Evolutionary conservation across 2,329 filamentous ascomycete genomes (phyloP).

Genomic region (Fusarium redolens): DNA sequence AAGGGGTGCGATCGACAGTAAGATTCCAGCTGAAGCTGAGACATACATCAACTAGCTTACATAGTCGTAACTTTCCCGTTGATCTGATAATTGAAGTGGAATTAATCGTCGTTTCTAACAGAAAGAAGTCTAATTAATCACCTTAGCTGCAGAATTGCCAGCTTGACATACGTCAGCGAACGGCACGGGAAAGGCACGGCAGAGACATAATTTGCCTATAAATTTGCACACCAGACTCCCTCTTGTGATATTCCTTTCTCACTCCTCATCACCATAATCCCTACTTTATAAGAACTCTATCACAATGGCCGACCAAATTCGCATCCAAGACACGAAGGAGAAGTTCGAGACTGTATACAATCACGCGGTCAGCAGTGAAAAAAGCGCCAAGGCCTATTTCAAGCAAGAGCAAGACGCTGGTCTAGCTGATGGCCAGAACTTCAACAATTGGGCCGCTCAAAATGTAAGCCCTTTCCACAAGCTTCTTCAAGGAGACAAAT

Average conservation of each 20-base stretch:
- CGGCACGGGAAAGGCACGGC: no score
- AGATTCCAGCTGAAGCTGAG: neutral
- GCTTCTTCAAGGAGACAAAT: accelerated
- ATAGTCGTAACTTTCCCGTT: neutral
- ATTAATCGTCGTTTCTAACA: neutral
- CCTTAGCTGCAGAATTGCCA: neutral
- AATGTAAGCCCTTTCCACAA: neutral
- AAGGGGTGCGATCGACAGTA: neutral
- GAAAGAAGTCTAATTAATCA: neutral
- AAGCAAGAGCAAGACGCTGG: accelerated
- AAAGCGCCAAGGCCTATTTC: neutral
- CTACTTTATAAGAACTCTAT: accelerated
- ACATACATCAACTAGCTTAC: neutral
- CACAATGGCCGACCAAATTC: neutral
- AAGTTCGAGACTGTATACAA: neutral
- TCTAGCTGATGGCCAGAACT: accelerated
- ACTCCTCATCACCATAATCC: neutral
- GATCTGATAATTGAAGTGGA: neutral
- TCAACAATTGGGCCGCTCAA: accelerated
- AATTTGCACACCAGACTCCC: neutral
- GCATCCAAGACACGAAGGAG: neutral
- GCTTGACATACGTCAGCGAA: neutral
- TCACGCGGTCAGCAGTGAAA: accelerated
- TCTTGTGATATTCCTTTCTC: no score
- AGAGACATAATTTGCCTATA: neutral